phyloP scores from a whole-genome alignment of 345 rosid genomes.

The Triadica sebifera region DNA sequence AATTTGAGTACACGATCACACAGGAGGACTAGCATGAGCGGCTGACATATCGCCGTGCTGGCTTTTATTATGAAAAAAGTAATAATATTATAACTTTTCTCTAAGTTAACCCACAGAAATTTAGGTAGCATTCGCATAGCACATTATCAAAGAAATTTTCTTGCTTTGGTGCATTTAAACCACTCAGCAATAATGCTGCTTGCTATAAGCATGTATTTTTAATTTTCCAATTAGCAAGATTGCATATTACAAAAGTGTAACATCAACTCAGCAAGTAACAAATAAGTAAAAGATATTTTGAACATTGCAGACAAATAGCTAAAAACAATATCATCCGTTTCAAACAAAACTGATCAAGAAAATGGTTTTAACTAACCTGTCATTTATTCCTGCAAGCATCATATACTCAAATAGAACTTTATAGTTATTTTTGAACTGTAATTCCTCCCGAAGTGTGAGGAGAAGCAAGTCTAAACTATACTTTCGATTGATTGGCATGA shows the following conservation, averaged over 20 bases:
- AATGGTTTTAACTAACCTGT: constrained; percentile 51
- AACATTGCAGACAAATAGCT: background rate
- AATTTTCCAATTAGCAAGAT: background rate
- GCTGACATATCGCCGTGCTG: background rate
- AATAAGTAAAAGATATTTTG: background rate
- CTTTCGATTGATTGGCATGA: constrained; percentile 90
- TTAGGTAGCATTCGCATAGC: background rate
- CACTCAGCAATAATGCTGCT: background rate
- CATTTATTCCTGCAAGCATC: constrained; percentile 88
- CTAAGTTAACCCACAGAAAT: background rate
- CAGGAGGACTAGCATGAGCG: background rate
- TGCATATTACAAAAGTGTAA: background rate
- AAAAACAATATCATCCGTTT: background rate
- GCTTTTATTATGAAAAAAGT: background rate
- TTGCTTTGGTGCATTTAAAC: background rate
- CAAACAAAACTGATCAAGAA: background rate
- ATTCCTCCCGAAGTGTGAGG: constrained; percentile 71
- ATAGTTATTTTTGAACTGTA: constrained; percentile 53
- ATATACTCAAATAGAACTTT: constrained; percentile 88
- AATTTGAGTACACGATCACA: no score
- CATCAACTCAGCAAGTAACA: background rate
- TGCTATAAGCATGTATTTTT: background rate
- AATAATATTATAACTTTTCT: background rate
- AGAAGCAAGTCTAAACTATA: constrained; percentile 74
- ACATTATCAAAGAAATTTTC: background rate